phyloP scores from a whole-genome alignment of 371 early-diverging fungal genomes.

The Basidiobolus meristosporus region DNA sequence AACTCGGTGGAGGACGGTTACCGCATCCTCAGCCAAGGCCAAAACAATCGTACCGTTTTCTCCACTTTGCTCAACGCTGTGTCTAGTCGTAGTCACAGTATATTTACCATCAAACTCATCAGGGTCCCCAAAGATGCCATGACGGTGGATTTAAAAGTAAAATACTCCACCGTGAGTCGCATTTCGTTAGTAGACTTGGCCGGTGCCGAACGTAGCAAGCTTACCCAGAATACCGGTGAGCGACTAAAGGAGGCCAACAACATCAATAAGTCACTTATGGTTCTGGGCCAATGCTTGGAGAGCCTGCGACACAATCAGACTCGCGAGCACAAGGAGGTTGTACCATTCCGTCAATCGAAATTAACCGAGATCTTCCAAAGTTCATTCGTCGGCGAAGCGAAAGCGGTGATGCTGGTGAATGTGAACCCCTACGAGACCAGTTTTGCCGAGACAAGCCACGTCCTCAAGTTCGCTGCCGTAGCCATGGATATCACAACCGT shows the following conservation, averaged over 20 bases:
- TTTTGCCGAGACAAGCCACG: slow-evolving; percentile 34
- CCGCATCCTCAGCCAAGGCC: slow-evolving; percentile 30
- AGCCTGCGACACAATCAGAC: slow-evolving; percentile 32
- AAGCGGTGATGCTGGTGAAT: slow-evolving; percentile 47
- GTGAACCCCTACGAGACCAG: slow-evolving; percentile 41
- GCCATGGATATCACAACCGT: slow-evolving; percentile 35
- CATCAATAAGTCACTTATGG: slow-evolving; percentile 87
- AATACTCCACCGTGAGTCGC: slow-evolving; percentile 14
- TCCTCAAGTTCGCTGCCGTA: slow-evolving; percentile 47
- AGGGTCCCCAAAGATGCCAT: slow-evolving; percentile 25
- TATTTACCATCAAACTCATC: slow-evolving; percentile 46
- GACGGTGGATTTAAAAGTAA: slow-evolving; percentile 24
- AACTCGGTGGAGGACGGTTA: slow-evolving; percentile 34
- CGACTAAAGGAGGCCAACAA: slow-evolving; percentile 80
- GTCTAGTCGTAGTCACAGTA: slow-evolving; percentile 47
- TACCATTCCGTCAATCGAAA: slow-evolving; percentile 51
- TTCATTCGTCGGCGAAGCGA: slow-evolving; percentile 41
- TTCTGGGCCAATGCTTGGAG: slow-evolving; percentile 79
- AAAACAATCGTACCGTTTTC: slow-evolving; percentile 34
- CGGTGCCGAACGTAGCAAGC: slow-evolving; percentile 78
- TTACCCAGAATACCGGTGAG: slow-evolving; percentile 65
- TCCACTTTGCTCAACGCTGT: slow-evolving; percentile 35
- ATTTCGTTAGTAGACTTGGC: slow-evolving; percentile 91
- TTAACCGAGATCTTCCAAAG: slow-evolving; percentile 48
- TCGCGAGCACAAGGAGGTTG: slow-evolving; percentile 15